A percentile compares a stretch with the other conserved stretches of the same genome.
Evolutionary conservation across 78 protist species (phyloP).

Genomic region (Dictyostelium purpureum): DNA sequence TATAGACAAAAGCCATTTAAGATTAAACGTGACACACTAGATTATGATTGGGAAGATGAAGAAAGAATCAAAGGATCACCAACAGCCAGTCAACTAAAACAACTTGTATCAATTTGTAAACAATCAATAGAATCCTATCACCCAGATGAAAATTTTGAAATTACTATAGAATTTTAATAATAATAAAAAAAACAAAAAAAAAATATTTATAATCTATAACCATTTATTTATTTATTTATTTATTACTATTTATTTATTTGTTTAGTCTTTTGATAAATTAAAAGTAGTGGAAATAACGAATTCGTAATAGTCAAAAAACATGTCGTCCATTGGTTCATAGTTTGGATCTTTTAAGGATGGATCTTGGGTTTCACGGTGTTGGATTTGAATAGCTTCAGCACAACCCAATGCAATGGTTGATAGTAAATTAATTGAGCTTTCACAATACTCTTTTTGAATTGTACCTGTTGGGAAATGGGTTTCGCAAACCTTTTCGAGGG

Average conservation of each 20-base stretch:
- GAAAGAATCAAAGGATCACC: slow-evolving; percentile 22
- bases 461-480: not conserved
- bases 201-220: not conserved
- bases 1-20: slow-evolving; percentile 59
- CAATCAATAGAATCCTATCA: not conserved
- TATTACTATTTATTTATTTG: not conserved
- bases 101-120: not conserved
- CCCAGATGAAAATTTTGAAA: slow-evolving; percentile 24
- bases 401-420: not conserved
- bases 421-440: not conserved
- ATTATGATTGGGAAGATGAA: slow-evolving; percentile 54
- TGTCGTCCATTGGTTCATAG: slow-evolving; percentile 8
- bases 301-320: slow-evolving; percentile 1
- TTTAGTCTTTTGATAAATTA: not conserved
- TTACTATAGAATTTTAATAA: slow-evolving; percentile 5
- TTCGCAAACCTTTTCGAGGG: not conserved
- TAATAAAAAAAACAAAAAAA: not conserved
- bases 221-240: not conserved
- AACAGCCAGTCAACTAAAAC: not conserved
- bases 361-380: not conserved
- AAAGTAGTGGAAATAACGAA: not conserved
- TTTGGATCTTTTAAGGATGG: not conserved
- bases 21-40: slow-evolving; percentile 10
- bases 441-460: not conserved
- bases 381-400: not conserved